Evolutionary conservation across 2,329 filamentous ascomycete genomes (phyloP), one percentile per base, ranked within the genome.

Genomic region (Zalaria sp.): DNA sequence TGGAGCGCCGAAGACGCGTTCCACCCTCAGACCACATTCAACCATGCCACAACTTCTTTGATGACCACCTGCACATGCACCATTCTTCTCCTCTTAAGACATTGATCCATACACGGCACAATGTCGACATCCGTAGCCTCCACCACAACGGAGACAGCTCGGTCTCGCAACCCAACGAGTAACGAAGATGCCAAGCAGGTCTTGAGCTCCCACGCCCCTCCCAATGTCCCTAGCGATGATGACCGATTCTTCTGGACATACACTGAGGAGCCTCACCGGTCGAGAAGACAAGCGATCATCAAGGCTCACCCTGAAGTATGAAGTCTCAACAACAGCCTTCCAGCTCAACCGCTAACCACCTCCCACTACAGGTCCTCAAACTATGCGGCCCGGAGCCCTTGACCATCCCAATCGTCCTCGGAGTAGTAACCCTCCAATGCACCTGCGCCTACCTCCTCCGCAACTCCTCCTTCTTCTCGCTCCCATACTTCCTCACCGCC

Each of bases 171-270:
- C 7, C n/a, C n/a, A 7, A 32, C 29, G 29, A 32, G 7, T 7
- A 32, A 32, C 7, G 29, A 32, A n/a, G 29, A n/a, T n/a, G 29
- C 29, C n/a, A n/a, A 32, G 29, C 29, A 32, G 29, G 29, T 32
- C 29, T 32, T n/a, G n/a, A 32, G 29, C 29, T 7, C 29, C n/a
- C 18, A 18, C 2, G 18, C 18, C 18, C 29, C 29, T 32, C 29
- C 7, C 7, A 32, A 32, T 32, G 18, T 18, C 18, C 18, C 18
- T 18, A 18, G 18, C 18, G 29, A 32, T n/a, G 49, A 64, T 35
- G 59, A 79, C 47, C 73, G 79, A 60, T 96, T 96, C 72, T 94
- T 93, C 68, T 96, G 93, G 91, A 94, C 91, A 34, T 96, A 98
- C 60, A 95, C 91, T 6, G 91, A 98, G 62, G 91, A 98, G 65